Base-by-base conservation (phyloP, 2,329 filamentous ascomycete species). In the Sporothrix phasma region DNA sequence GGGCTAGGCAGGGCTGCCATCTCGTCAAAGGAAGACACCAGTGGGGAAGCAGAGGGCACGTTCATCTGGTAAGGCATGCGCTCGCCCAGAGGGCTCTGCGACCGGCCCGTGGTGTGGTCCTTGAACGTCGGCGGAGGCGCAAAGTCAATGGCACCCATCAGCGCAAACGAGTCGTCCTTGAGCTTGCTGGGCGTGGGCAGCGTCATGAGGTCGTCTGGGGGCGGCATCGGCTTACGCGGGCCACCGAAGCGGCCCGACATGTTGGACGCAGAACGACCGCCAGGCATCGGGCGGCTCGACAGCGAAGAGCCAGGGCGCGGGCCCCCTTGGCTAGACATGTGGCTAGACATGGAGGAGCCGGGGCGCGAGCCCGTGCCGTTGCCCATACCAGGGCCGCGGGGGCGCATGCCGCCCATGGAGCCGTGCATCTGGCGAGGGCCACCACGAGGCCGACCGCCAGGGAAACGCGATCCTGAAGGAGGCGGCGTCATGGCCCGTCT, bases 401-500 rank as follows among this genome's bases (percentile, higher is more conserved):
- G 72, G 5, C 69, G 82, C 60, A 68, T 74, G 51, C 77, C 79
- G 17, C 79, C 77, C 65, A 83, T 74, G 4, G 81, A 83, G 29
- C 81, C 80, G 64, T 80, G 75, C 67, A 73, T 73, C 61, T 72
- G 75, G 8, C 77, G 77, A 45, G 76, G 77, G 58, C 72, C 75
- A 13, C 65, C 56, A 2, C 47, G 61, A 26, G 69, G 66, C 17
- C 66, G 39, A 0, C 70, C 71, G 3, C 77, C 71, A 19, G 72
- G 76, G 71, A 78, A 76, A 54, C 81, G 75, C 60, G 78, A 72
- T 54, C 79, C 79, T 59, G 79, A 79, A 1, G 93, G 92, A 19
- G 93, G 93, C 61, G 93, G 93, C 22, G 93, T 97, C 93, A 97
- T 97, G 61, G 93, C 93, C 71, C 93, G 89, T 70, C 93, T 89